Conservation (phyloP, 2,329 filamentous ascomycete genomes). For the Trichoderma guizhouense region DNA sequence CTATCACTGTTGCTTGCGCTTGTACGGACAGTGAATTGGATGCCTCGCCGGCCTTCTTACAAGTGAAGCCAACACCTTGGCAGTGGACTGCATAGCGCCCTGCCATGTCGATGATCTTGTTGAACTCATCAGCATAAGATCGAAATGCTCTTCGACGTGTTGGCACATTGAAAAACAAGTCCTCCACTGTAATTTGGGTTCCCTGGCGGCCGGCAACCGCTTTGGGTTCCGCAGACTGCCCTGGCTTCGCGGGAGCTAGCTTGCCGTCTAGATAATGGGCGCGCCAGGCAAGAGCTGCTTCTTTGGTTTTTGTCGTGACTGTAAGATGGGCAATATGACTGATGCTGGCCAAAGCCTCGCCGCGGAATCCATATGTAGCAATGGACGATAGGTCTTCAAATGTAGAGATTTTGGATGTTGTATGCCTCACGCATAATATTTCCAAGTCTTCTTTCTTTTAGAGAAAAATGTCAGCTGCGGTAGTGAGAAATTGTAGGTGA, state of each 20-base stretch:
- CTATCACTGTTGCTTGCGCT: conserved; percentile 65
- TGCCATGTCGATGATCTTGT: conserved; percentile 94
- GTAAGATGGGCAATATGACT: conserved; percentile 96
- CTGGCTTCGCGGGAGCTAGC: conserved; percentile 78
- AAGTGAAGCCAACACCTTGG: conserved; percentile 85
- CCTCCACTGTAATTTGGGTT: conserved; percentile 94
- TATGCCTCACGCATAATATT: conserved; percentile 93
- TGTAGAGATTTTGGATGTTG: conserved; percentile 88
- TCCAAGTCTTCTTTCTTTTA: conserved; percentile 79
- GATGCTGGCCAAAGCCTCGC: conserved; percentile 94
- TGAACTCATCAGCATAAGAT: conserved; percentile 89
- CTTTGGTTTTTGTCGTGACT: conserved; percentile 88
- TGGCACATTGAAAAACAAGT: conserved; percentile 94
- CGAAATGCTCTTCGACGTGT: conserved; percentile 85
- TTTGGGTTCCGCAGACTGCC: conserved; percentile 81
- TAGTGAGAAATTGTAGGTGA: not conserved
- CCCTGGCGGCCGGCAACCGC: conserved; percentile 82
- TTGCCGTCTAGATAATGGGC: conserved; percentile 83
- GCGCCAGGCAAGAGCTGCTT: conserved; percentile 85
- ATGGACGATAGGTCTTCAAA: conserved; percentile 92
- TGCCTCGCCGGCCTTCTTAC: conserved; percentile 92
- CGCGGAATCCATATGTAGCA: conserved; percentile 94
- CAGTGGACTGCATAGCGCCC: conserved; percentile 93
- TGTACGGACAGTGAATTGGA: conserved; percentile 78
- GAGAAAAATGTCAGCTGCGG: not conserved